A percentile compares a stretch with the other conserved stretches of the same genome.
These are phyloP conservation scores for Mycena metata DNA, from an alignment of 768 basidiomycete species.

Conservation along the genomic window DNA sequence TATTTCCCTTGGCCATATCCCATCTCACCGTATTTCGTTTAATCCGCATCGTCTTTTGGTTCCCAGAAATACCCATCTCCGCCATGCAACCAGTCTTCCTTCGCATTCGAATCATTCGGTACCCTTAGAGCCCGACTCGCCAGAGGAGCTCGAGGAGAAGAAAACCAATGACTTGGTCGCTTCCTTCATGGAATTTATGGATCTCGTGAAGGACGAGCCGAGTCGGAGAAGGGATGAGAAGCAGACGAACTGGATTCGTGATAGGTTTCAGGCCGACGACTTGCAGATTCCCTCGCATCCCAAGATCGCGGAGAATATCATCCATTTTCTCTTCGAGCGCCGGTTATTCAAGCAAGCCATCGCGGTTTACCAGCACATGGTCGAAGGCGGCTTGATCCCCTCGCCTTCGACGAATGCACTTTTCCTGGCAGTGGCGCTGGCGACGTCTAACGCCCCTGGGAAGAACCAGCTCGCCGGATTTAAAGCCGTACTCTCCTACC, in stretches of 20 bases:
- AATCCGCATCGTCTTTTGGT: background rate
- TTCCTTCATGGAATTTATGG: slow-evolving; percentile 32
- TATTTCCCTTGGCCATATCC: slow-evolving; percentile 1
- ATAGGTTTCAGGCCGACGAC: slow-evolving; percentile 12
- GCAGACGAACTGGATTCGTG: slow-evolving; percentile 5
- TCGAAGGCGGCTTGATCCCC: slow-evolving; percentile 53
- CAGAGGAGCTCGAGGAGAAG: slow-evolving; percentile 2
- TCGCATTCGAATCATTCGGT: background rate
- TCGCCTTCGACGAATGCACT: slow-evolving; percentile 54
- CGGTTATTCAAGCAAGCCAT: slow-evolving; percentile 55
- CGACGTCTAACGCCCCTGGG: slow-evolving; percentile 39
- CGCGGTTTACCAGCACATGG: slow-evolving; percentile 58
- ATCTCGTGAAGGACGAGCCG: slow-evolving; percentile 31
- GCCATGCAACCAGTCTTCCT: background rate
- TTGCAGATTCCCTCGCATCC: slow-evolving; percentile 34
- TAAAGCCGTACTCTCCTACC: slow-evolving; percentile 40
- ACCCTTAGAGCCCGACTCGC: background rate
- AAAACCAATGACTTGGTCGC: slow-evolving; percentile 25
- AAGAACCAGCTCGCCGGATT: slow-evolving; percentile 37
- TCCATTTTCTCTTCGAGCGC: slow-evolving; percentile 56
- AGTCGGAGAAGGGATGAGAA: background rate
- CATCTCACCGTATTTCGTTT: slow-evolving; percentile 3
- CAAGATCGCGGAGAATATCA: slow-evolving; percentile 49
- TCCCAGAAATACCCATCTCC: background rate
- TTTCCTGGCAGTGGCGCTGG: slow-evolving; percentile 53